phyloP scores from a whole-genome alignment of 2,329 filamentous ascomycete genomes.

The Stagonosporopsis tanaceti region DNA sequence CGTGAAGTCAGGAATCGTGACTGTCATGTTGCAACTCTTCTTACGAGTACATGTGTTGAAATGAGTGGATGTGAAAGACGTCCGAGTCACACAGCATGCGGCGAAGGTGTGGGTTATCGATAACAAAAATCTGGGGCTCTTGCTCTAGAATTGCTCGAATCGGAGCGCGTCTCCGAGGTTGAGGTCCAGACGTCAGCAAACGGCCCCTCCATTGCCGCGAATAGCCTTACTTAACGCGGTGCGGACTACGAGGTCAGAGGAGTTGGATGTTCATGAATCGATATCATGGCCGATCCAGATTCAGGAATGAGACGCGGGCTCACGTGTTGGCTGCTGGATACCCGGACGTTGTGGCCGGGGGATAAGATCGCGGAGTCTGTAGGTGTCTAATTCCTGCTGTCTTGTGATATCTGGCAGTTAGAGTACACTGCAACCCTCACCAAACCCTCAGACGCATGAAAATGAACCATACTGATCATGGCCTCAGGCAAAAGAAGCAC shows the following conservation, averaged over 20 bases:
- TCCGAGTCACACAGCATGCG: constrained; percentile 16
- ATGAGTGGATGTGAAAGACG: background rate
- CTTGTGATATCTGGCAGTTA: background rate
- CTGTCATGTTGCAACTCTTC: constrained; percentile 32
- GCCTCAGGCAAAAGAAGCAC: constrained; percentile 52
- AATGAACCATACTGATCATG: constrained; percentile 14
- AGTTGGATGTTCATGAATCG: background rate
- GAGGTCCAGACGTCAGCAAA: constrained; percentile 3
- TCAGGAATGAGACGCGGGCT: constrained; percentile 31
- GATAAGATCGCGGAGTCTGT: constrained; percentile 48
- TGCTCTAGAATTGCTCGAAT: background rate
- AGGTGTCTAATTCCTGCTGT: background rate
- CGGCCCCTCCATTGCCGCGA: constrained; percentile 28
- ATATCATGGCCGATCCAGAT: constrained; percentile 26
- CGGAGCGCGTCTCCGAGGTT: constrained; percentile 9
- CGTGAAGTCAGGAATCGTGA: constrained; percentile 51
- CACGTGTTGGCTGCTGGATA: constrained; percentile 61
- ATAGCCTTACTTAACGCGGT: constrained; percentile 22
- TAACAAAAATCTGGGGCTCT: constrained; percentile 17
- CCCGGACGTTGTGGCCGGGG: constrained; percentile 57
- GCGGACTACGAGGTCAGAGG: background rate
- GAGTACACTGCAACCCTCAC: background rate
- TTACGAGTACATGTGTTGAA: background rate
- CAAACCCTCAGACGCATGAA: background rate
- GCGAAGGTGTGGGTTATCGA: constrained; percentile 16